phyloP scores from a whole-genome alignment of 108 stramenopile species.

The Mayamaea pseudoterrestris region DNA sequence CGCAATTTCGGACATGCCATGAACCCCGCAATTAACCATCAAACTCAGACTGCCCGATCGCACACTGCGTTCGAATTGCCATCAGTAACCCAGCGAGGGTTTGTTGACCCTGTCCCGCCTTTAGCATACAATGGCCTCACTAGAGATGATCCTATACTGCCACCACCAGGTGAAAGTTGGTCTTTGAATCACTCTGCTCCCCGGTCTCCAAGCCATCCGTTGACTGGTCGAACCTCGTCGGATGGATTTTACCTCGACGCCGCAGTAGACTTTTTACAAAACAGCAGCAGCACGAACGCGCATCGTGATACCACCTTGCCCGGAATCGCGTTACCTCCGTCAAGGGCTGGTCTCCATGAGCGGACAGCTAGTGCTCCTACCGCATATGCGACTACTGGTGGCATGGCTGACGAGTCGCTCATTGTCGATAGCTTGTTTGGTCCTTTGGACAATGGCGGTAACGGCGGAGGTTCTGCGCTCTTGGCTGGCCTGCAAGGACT shows the following conservation, averaged over 20 bases:
- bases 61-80: neutral
- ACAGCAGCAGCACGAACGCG: neutral
- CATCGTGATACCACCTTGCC: neutral
- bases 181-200: neutral
- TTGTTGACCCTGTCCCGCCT: neutral
- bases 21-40: too few relatives aligned
- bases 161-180: too few relatives aligned
- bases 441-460: neutral
- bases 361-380: neutral
- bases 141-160: too few relatives aligned
- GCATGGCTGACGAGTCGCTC: constrained; percentile 20
- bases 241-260: constrained; percentile 5
- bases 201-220: neutral
- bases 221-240: neutral
- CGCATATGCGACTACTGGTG: neutral
- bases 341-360: neutral
- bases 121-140: neutral
- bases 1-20: too few relatives aligned
- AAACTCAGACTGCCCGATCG: too few relatives aligned
- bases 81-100: neutral
- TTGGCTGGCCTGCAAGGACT: constrained; percentile 15
- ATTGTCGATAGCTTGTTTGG: constrained; percentile 40
- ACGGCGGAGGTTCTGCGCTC: constrained; percentile 3
- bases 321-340: neutral
- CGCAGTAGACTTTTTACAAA: constrained; percentile 6